Evolutionary conservation across 345 rosid genomes (phyloP).

Genomic region (Xanthoceras sorbifolium): DNA sequence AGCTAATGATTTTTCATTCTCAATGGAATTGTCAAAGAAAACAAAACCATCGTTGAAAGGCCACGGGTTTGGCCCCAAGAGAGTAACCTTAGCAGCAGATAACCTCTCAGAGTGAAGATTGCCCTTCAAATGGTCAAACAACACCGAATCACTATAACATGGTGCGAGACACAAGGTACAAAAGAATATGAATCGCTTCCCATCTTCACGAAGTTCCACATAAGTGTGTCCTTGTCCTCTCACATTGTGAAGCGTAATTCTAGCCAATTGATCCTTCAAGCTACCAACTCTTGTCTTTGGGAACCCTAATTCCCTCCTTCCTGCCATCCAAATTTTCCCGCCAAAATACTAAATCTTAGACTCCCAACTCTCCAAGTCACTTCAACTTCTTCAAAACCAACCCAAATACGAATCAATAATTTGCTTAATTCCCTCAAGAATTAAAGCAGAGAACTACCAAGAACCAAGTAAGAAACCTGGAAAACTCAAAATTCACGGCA

Average conservation of each 20-base stretch:
- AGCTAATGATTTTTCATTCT: slow-evolving; percentile 32
- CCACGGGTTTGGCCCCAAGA: slow-evolving; percentile 77
- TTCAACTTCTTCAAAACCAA: background rate
- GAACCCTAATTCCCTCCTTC: slow-evolving; percentile 55
- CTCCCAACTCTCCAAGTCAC: background rate
- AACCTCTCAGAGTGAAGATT: slow-evolving; percentile 73
- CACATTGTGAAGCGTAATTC: slow-evolving; percentile 60
- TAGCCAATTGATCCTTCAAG: slow-evolving; percentile 68
- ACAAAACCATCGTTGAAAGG: slow-evolving; percentile 86
- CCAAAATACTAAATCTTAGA: slow-evolving; percentile 22
- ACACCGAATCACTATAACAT: slow-evolving; percentile 69
- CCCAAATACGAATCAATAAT: background rate
- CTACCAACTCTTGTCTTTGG: slow-evolving; percentile 44
- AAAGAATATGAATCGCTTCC: slow-evolving; percentile 73
- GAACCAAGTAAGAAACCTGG: slow-evolving; percentile 19
- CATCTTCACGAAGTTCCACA: slow-evolving; percentile 80
- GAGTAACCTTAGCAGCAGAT: slow-evolving; percentile 69
- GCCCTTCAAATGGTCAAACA: slow-evolving; percentile 81
- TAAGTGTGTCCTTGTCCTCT: slow-evolving; percentile 75
- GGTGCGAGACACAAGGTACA: slow-evolving; percentile 87
- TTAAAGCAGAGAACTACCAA: slow-evolving; percentile 18
- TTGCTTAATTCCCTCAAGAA: background rate
- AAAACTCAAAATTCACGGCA: background rate
- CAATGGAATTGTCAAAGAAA: slow-evolving; percentile 62
- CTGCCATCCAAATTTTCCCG: slow-evolving; percentile 54